Percentiles rank a stretch among this genome's conserved stretches.
Evolutionary conservation across 2,329 filamentous ascomycete species (phyloP).

Genomic region (Geoglossum cookeanum): DNA sequence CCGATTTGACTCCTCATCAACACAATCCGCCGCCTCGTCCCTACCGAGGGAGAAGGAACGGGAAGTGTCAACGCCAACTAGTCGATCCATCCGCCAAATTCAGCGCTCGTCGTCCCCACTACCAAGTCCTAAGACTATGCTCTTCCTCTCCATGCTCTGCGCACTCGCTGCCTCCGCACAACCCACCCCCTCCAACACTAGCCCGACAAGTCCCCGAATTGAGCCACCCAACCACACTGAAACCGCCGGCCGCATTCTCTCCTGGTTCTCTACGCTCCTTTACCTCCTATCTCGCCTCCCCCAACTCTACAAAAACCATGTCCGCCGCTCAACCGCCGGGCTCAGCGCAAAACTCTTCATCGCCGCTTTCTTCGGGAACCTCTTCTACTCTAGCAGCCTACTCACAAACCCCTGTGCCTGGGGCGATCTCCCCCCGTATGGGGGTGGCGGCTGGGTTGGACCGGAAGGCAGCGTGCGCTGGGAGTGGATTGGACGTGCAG

Average conservation of each 20-base stretch:
- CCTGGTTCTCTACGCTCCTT: constrained; percentile 35
- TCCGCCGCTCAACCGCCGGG: constrained; percentile 42
- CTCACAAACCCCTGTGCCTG: constrained; percentile 45
- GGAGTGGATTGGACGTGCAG: constrained; percentile 37
- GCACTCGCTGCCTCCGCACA: constrained; percentile 19
- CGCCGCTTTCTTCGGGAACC: constrained; percentile 47
- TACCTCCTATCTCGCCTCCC: constrained; percentile 42
- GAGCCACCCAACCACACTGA: constrained; percentile 19
- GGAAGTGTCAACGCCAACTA: not conserved
- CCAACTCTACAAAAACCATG: constrained; percentile 46
- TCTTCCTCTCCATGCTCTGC: constrained; percentile 26
- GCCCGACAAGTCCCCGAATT: constrained; percentile 9
- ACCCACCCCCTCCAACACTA: constrained; percentile 16
- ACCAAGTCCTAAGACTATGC: constrained; percentile 24
- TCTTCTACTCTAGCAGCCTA: constrained; percentile 45
- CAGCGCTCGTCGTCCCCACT: constrained; percentile 5
- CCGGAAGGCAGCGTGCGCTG: constrained; percentile 31
- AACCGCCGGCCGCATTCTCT: constrained; percentile 30
- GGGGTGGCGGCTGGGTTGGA: constrained; percentile 40
- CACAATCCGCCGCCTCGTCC: constrained; percentile 1
- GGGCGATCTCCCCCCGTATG: constrained; percentile 35
- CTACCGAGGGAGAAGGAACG: not conserved
- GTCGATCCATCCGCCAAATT: not conserved
- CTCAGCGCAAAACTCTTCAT: constrained; percentile 43
- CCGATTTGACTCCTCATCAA: constrained; percentile 3